Evolutionary conservation across 148 eudicot species (phyloP).

Genomic region (Nyssa sinensis): DNA sequence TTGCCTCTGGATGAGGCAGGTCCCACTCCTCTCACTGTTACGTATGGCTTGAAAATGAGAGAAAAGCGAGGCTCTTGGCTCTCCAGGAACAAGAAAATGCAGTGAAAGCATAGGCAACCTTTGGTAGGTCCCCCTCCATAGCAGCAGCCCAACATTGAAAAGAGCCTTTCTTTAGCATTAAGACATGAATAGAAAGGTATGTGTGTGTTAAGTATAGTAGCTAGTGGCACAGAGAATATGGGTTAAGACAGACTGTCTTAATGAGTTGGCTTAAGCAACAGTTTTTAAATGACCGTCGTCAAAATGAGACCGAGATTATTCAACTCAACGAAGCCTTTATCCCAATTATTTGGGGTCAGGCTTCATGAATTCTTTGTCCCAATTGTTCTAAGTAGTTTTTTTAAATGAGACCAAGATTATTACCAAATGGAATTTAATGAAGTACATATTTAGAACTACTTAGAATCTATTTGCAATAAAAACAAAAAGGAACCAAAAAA

Average conservation of each 20-base stretch:
- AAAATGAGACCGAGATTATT: too few species aligned
- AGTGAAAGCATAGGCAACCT: conserved; percentile 10
- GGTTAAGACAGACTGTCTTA: too few species aligned
- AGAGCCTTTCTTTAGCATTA: neutral
- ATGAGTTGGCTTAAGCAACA: neutral
- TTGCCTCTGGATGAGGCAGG: conserved; percentile 27
- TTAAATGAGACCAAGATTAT: neutral
- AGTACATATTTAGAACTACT: neutral
- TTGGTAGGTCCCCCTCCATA: conserved; percentile 16
- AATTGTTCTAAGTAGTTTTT: too few species aligned
- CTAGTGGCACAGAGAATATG: neutral
- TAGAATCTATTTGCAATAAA: neutral
- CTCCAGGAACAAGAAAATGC: conserved; percentile 13
- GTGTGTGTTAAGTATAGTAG: neutral
- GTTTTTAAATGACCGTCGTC: too few species aligned
- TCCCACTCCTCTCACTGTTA: conserved; percentile 22
- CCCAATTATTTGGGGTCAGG: too few species aligned
- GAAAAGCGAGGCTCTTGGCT: conserved; percentile 10
- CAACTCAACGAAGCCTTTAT: too few species aligned
- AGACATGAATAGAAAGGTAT: neutral
- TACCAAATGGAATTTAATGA: neutral
- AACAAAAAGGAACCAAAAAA: too few species aligned
- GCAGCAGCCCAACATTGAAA: conserved; percentile 14
- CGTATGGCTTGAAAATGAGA: conserved; percentile 32
- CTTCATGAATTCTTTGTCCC: too few species aligned